Conservation (phyloP, 305 asterid genomes). For the Fraxinus greggii region DNA sequence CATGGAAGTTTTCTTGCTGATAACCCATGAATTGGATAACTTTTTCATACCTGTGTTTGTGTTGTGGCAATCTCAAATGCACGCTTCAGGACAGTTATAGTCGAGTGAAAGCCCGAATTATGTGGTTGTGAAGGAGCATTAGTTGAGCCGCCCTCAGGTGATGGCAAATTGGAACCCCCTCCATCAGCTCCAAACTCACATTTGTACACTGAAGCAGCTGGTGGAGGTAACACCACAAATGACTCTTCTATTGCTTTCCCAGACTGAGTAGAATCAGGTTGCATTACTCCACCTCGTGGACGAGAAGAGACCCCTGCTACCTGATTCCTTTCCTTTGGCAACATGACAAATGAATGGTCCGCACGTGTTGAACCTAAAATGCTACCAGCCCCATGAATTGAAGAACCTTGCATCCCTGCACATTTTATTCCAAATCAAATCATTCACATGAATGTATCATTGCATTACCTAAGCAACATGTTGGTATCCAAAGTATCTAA, state of each 20-base stretch:
- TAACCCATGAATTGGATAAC: conserved; percentile 6
- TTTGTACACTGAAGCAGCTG: conserved; percentile 94
- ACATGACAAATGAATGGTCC: conserved; percentile 87
- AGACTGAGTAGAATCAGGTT: conserved; percentile 59
- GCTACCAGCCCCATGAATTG: conserved; percentile 59
- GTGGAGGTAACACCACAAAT: conserved; percentile 95
- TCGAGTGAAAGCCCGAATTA: conserved; percentile 84
- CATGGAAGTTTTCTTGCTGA: background rate
- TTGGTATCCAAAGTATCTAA: background rate
- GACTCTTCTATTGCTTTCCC: conserved; percentile 95
- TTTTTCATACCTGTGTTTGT: conserved; percentile 62
- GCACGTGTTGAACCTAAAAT: conserved; percentile 64
- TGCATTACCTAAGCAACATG: background rate
- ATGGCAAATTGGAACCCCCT: conserved; percentile 53
- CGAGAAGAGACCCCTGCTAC: conserved; percentile 66
- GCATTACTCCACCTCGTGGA: conserved; percentile 57
- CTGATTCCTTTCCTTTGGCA: conserved; percentile 82
- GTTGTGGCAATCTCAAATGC: conserved; percentile 92
- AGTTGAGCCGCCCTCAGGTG: conserved; percentile 57
- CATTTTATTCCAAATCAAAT: conserved; percentile 28
- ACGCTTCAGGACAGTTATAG: conserved; percentile 78
- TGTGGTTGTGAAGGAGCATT: conserved; percentile 55
- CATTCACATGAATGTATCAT: conserved; percentile 17
- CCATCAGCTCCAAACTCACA: conserved; percentile 73
- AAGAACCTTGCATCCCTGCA: conserved; percentile 83